Percentiles rank a stretch among this genome's conserved stretches.
These are phyloP conservation scores for Fusarium nygamai DNA, from an alignment of 2,329 filamentous ascomycete genomes.

Conservation along the genomic window DNA sequence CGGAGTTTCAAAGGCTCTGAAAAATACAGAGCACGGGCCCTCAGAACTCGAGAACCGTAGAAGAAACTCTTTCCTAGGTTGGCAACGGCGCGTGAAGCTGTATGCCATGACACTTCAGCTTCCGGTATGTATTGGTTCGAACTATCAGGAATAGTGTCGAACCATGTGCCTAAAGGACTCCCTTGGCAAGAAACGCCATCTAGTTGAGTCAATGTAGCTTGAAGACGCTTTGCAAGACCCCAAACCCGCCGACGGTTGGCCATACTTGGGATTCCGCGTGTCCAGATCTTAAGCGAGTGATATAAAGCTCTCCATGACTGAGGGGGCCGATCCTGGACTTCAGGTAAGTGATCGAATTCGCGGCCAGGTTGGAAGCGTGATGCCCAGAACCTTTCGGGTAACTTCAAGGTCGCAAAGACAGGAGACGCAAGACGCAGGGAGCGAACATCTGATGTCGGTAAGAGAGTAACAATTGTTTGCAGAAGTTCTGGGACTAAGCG, in stretches of 20 bases:
- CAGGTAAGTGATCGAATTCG: conserved; percentile 14
- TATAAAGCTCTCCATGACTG: conserved; percentile 13
- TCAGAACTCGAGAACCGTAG: conserved; percentile 3
- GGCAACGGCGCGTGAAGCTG: not conserved
- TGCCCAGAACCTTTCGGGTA: conserved; percentile 22
- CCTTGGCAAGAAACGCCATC: not conserved
- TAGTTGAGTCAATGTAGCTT: fast-evolving
- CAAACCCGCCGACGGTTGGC: conserved; percentile 18
- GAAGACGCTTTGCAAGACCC: not conserved
- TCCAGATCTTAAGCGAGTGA: not conserved
- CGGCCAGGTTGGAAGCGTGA: conserved; percentile 14
- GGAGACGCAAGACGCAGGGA: conserved; percentile 20
- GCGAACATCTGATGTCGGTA: conserved; percentile 5
- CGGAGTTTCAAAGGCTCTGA: not conserved
- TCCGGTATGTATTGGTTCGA: no score
- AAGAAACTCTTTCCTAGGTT: fast-evolving
- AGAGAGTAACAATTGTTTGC: not conserved
- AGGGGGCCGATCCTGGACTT: not conserved
- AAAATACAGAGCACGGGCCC: not conserved
- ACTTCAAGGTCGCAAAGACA: not conserved
- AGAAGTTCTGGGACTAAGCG: conserved; percentile 10
- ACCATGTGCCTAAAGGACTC: not conserved
- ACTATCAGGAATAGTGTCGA: no score
- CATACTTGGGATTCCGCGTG: not conserved
- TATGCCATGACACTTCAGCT: not conserved